phyloP scores from a whole-genome alignment of 139 green algal species.

The Picochlorum sp. region DNA sequence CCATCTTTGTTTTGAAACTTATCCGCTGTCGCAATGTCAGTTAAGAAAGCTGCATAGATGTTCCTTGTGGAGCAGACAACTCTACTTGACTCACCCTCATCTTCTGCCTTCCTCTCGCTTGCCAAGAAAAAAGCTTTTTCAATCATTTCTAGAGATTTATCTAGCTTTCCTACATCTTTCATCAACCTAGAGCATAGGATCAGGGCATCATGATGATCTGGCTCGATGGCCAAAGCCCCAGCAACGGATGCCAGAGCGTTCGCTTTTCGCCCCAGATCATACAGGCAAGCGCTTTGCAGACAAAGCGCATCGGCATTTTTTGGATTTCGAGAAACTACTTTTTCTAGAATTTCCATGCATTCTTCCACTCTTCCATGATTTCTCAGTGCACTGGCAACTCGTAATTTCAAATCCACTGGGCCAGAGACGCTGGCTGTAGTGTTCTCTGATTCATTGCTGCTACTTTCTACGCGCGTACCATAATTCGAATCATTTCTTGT shows the following conservation, averaged over 20 bases:
- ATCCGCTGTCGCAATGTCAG: conserved; percentile 67
- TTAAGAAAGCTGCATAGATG: conserved; percentile 65
- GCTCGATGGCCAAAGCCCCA: conserved; percentile 28
- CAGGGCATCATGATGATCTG: conserved; percentile 31
- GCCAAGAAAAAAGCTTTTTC: conserved; percentile 11
- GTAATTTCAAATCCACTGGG: background rate
- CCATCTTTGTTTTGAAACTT: conserved; percentile 43
- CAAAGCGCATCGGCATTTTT: conserved; percentile 26
- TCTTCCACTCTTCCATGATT: background rate
- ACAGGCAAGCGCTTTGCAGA: conserved; percentile 36
- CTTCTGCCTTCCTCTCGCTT: conserved; percentile 2
- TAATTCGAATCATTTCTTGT: too few relatives aligned
- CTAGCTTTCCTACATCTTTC: conserved; percentile 45
- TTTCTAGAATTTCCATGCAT: conserved; percentile 9
- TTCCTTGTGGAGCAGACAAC: conserved; percentile 10
- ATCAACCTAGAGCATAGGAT: conserved; percentile 47
- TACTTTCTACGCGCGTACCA: too few relatives aligned
- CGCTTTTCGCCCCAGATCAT: conserved; percentile 24
- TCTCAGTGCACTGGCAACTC: too few relatives aligned
- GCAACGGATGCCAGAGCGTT: conserved; percentile 60
- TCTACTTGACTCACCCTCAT: background rate
- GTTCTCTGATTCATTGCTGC: background rate
- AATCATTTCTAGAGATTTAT: conserved; percentile 32
- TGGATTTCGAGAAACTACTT: conserved; percentile 17
- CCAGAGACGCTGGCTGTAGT: background rate